Evolutionary conservation across 139 green algal genomes (phyloP).

Genomic region (Choricystis sp.): DNA sequence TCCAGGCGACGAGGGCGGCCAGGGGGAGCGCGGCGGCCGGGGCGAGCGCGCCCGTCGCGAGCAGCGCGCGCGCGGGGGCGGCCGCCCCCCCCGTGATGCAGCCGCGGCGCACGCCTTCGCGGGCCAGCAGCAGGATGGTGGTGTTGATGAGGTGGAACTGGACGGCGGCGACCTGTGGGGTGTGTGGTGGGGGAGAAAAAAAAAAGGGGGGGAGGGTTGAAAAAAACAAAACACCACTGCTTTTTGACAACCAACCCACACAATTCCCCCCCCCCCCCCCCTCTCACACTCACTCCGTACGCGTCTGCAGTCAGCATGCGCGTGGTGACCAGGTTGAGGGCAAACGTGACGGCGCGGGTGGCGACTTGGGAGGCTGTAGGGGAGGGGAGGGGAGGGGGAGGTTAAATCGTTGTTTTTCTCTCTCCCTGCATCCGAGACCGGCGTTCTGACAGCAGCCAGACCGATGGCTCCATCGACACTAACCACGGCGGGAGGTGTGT

Average conservation of each 20-base stretch:
- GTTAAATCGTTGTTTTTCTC: no score
- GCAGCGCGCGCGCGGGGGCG: background rate
- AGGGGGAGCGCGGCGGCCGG: constrained; percentile 32
- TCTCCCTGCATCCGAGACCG: no score
- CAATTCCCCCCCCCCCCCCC: background rate
- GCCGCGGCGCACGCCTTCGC: constrained; percentile 67
- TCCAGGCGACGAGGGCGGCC: constrained; percentile 10
- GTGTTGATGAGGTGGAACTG: constrained; percentile 88
- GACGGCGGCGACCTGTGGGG: constrained; percentile 42
- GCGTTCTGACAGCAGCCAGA: no score
- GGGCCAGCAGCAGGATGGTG: constrained; percentile 65
- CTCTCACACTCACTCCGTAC: constrained; percentile 49
- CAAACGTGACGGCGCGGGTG: constrained; percentile 60
- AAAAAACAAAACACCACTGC: background rate
- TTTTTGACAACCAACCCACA: background rate
- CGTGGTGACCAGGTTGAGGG: constrained; percentile 59
- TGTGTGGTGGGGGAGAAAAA: background rate
- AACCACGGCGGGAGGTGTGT: no score
- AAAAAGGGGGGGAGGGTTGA: no score
- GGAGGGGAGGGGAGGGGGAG: no score
- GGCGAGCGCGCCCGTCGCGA: constrained; percentile 14
- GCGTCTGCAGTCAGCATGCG: constrained; percentile 50
- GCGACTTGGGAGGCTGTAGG: constrained; percentile 69
- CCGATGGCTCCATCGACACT: no score
- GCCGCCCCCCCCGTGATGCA: constrained; percentile 25